Conservation (phyloP, 257 asterid genomes). For the Solanum pinnatisectum region DNA sequence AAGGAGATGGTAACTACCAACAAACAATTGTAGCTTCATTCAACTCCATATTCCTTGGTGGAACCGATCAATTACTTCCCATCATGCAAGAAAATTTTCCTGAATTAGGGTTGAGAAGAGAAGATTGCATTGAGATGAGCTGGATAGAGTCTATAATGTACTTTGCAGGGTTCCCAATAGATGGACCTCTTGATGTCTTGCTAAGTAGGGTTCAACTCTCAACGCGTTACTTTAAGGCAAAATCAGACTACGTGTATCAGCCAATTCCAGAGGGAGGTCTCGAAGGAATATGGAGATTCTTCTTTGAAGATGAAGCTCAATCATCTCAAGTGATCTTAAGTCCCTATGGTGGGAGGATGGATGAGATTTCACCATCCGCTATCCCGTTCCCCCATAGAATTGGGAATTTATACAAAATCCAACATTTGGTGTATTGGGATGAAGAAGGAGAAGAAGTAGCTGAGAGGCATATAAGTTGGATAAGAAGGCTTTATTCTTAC, state of each 20-base stretch:
- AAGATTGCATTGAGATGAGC: conserved; percentile 1
- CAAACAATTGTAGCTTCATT: neutral
- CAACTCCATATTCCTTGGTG: neutral
- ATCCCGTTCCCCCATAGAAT: conserved; percentile 5
- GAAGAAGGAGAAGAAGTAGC: neutral
- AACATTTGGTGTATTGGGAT: neutral
- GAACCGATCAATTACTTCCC: neutral
- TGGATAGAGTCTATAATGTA: conserved; percentile 2
- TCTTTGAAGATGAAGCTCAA: neutral
- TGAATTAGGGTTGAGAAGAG: neutral
- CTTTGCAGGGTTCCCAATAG: neutral
- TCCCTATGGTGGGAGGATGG: conserved; percentile 5
- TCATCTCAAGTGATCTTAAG: neutral
- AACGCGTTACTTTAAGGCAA: neutral
- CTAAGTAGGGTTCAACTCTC: neutral
- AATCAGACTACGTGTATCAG: neutral
- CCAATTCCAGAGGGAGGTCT: neutral
- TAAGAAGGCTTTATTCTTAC: conserved; percentile 1
- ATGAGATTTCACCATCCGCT: neutral
- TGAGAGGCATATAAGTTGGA: conserved; percentile 4
- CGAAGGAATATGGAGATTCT: neutral
- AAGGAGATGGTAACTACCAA: neutral
- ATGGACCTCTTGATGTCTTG: neutral
- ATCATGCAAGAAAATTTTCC: neutral
- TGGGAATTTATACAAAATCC: conserved; percentile 1